phyloP scores from a whole-genome alignment of 139 green algal genomes.

The Chlamydomonas incerta region DNA sequence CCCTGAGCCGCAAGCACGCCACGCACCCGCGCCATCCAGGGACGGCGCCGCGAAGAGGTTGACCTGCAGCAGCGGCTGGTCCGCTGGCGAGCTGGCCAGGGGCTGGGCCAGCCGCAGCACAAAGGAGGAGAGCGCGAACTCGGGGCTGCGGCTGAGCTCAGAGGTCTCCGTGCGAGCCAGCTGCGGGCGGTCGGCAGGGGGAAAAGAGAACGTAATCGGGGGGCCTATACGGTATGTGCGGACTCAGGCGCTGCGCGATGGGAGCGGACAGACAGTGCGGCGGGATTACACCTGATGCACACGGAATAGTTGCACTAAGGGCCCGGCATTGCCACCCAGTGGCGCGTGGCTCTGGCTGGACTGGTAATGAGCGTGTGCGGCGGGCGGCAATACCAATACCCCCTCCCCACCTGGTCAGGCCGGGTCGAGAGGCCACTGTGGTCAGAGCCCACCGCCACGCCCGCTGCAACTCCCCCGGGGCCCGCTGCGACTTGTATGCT shows the following conservation, averaged over 20 bases:
- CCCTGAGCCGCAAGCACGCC: not conserved
- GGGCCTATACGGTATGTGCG: no score
- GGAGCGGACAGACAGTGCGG: no score
- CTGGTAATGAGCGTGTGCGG: no score
- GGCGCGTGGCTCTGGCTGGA: no score
- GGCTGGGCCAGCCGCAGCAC: slow-evolving; percentile 50
- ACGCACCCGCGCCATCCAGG: not conserved
- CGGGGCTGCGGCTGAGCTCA: slow-evolving; percentile 38
- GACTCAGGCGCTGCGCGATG: no score
- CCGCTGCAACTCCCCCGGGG: not conserved
- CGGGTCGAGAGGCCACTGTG: not conserved
- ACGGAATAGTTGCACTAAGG: no score
- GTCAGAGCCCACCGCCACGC: not conserved
- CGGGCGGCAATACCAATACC: no score
- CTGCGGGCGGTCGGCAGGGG: not conserved
- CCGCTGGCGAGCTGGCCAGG: slow-evolving; percentile 1
- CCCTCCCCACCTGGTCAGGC: not conserved
- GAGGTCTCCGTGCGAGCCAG: slow-evolving; percentile 54
- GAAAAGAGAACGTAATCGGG: no score
- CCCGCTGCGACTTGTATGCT: not conserved
- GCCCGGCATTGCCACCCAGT: no score
- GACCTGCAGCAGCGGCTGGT: slow-evolving; percentile 41
- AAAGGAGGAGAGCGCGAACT: slow-evolving; percentile 51
- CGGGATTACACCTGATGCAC: no score
- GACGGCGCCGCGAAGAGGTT: slow-evolving; percentile 15